phyloP scores from a whole-genome alignment of 2,329 filamentous ascomycete genomes.

The Emmonsiellopsis sp. region DNA sequence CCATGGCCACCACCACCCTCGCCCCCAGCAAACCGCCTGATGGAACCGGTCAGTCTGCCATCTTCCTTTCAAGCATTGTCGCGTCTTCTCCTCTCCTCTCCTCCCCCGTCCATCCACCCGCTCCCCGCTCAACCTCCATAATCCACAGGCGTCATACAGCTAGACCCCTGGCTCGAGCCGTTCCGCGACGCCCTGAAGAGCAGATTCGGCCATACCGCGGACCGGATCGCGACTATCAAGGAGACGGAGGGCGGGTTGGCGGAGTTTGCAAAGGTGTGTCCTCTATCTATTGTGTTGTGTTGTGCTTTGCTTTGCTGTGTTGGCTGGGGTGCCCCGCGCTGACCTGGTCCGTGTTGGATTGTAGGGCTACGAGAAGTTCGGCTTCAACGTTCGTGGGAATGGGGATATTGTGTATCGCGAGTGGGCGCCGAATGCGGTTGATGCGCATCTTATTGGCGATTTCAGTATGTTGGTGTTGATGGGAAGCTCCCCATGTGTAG shows the following conservation, averaged over 20 bases:
- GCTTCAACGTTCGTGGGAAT: conserved; percentile 70
- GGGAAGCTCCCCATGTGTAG: not conserved
- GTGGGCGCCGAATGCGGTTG: conserved; percentile 85
- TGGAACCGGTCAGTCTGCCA: conserved; percentile 20
- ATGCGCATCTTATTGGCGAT: conserved; percentile 82
- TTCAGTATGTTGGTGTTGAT: conserved; percentile 58
- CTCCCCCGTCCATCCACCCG: not conserved
- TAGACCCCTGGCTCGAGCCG: conserved; percentile 84
- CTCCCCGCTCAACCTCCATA: conserved; percentile 3
- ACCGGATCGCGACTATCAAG: conserved; percentile 79
- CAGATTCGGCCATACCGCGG: conserved; percentile 67
- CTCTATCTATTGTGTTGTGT: not conserved
- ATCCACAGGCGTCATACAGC: conserved; percentile 58
- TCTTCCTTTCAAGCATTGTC: not conserved
- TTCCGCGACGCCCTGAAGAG: conserved; percentile 69
- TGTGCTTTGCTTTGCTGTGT: not conserved
- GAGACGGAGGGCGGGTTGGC: conserved; percentile 80
- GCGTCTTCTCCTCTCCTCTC: not conserved
- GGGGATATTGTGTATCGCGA: conserved; percentile 86
- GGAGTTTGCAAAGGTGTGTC: conserved; percentile 70
- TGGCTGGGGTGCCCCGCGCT: not conserved
- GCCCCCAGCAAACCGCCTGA: conserved; percentile 8
- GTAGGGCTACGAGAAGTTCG: conserved; percentile 77
- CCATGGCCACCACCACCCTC: not conserved
- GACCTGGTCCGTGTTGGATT: not conserved